Base-by-base conservation (phyloP, 2,329 filamentous ascomycete species). In the Alternaria arbusti region DNA sequence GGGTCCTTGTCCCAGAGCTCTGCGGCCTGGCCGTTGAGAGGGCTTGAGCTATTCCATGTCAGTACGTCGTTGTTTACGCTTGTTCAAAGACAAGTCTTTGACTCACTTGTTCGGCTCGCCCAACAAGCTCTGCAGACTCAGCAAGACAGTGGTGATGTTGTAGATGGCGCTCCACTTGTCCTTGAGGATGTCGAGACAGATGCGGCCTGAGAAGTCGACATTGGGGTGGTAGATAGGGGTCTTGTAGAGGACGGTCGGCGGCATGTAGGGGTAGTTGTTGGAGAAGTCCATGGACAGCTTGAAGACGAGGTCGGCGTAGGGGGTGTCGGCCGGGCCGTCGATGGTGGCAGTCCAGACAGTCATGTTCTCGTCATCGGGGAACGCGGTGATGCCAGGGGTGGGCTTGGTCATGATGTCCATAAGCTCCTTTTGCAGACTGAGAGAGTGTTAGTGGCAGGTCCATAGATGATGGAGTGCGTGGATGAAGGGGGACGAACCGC, bases 171-270 rank as follows among this genome's bases (percentile, higher is more conserved):
- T 97, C 96, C 96, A 99, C 84, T 97, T 97, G 82, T 98, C 96
- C 86, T 97, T 98, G 69, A 99, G 86, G 71, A 99, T 99, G 78
- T 99, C 96, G 65, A 99, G 86, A 81, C 96, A 99, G 82, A 99
- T 99, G 60, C 96, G 89, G 44, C 96, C 96, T 4, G 92, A 94
- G 84, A 99, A 97, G 83, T 99, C 96, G 73, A 99, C 93, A 75
- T 99, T 99, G 57, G 96, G 96, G 82, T 99, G 96, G 86, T 98
- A 99, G 82, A 99, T 97, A 40, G 96, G 96, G 7, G 96, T 99
- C 85, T 94, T 97, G 89, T 97, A 99, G 63, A 97, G 87, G 17
- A 99, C 96, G 3, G 91, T 93, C 0, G 96, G 96, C 22, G 96
- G 89, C 2, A 90, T 88, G 80, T 97, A 97, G 10, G 96, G 96